These are phyloP conservation scores for Trametes villosa DNA, from an alignment of 768 basidiomycete species.

Conservation along the genomic window DNA sequence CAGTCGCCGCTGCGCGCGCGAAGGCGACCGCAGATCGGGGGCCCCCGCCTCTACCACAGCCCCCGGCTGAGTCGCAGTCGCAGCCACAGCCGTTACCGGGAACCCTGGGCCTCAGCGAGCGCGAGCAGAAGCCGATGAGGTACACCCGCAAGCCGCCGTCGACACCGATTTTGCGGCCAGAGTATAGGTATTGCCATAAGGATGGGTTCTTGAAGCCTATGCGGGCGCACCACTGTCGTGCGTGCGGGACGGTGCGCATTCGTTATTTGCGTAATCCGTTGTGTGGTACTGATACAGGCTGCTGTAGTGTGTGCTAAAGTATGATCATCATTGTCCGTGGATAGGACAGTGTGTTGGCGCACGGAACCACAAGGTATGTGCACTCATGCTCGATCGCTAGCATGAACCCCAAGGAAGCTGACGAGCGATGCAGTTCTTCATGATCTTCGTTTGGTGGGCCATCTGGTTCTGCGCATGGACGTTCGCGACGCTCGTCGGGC, in stretches of 20 bases:
- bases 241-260: conserved; percentile 77
- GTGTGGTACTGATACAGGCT: not conserved
- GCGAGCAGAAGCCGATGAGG: conserved; percentile 24
- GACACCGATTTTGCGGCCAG: conserved; percentile 58
- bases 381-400: not conserved
- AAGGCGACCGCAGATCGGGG: conserved; percentile 3
- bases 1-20: conserved; percentile 25
- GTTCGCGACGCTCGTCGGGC: conserved; percentile 60
- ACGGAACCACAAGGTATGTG: conserved; percentile 79
- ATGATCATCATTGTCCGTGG: conserved; percentile 94
- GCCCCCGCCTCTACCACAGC: not conserved
- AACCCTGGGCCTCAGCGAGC: no score
- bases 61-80: not conserved
- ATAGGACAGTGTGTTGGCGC: conserved; percentile 95
- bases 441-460: conserved; percentile 76
- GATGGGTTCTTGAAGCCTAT: conserved; percentile 75
- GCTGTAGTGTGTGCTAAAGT: conserved; percentile 74
- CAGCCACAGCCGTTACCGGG: conserved; percentile 10
- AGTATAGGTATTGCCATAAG: conserved; percentile 65
- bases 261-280: not conserved
- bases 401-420: not conserved
- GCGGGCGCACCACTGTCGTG: conserved; percentile 78
- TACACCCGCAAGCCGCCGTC: conserved; percentile 39
- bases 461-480: conserved; percentile 64
- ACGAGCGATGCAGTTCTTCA: conserved; percentile 63